Evolutionary conservation across 768 basidiomycete genomes (phyloP).

Genomic region (Termitomyces sp.): DNA sequence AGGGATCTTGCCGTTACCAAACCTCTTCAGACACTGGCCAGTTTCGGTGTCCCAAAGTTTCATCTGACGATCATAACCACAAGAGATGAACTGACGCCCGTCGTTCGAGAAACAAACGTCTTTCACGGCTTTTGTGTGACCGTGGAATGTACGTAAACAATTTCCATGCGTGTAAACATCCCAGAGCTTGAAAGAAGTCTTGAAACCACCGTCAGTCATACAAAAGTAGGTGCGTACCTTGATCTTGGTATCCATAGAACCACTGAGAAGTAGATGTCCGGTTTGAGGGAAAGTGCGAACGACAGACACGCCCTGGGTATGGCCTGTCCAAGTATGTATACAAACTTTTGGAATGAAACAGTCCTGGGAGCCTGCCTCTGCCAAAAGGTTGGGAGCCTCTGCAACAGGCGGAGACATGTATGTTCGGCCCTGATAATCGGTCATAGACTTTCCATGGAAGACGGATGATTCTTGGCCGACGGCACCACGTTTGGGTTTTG

Average conservation of each 20-base stretch:
- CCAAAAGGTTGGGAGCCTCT: slow-evolving; percentile 78
- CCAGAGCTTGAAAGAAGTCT: slow-evolving; percentile 68
- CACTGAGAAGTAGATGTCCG: slow-evolving; percentile 89
- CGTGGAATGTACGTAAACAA: slow-evolving; percentile 94
- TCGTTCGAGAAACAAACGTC: slow-evolving; percentile 95
- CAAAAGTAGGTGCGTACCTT: slow-evolving; percentile 50
- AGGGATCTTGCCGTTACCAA: slow-evolving; percentile 96
- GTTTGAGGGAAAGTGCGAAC: slow-evolving; percentile 90
- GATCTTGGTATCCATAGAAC: slow-evolving; percentile 97
- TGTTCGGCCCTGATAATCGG: slow-evolving; percentile 96
- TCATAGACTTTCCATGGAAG: slow-evolving; percentile 96
- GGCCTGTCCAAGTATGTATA: slow-evolving; percentile 97
- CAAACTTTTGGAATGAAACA: slow-evolving; percentile 94
- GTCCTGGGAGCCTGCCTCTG: slow-evolving; percentile 80
- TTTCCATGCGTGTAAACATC: slow-evolving; percentile 97
- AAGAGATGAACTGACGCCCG: slow-evolving; percentile 84
- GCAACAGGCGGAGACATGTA: slow-evolving; percentile 93
- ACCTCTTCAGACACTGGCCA: slow-evolving; percentile 93
- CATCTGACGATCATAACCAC: slow-evolving; percentile 94
- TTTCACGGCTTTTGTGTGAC: slow-evolving; percentile 94
- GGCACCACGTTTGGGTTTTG: slow-evolving; percentile 72
- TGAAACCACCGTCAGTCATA: neutral
- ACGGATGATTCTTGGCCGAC: slow-evolving; percentile 88
- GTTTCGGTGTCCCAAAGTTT: slow-evolving; percentile 99
- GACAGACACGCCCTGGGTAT: slow-evolving; percentile 93